Conservation (phyloP, 2,329 filamentous ascomycete species). For the Botrytis tulipae region DNA sequence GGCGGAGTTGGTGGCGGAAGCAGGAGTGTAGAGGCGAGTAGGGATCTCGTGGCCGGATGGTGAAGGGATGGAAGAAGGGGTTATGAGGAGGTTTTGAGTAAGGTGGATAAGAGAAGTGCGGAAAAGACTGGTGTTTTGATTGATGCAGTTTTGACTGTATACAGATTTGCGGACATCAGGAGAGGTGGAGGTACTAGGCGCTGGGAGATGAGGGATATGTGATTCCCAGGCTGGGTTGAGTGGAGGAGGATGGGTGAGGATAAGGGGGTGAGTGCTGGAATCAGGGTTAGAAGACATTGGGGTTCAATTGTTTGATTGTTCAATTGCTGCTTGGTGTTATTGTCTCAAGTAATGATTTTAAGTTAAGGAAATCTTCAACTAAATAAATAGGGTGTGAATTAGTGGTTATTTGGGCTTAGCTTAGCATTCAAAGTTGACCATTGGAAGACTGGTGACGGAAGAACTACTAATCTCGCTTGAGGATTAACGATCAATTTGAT, state of each 20-base stretch:
- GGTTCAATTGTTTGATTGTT: background rate
- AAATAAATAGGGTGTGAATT: background rate
- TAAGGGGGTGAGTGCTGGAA: background rate
- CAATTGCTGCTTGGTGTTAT: background rate
- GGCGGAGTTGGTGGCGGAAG: background rate
- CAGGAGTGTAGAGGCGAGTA: conserved; percentile 11
- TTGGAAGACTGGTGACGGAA: background rate
- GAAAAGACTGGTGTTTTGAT: conserved; percentile 41
- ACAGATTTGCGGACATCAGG: conserved; percentile 24
- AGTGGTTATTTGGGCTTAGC: background rate
- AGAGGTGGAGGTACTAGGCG: background rate
- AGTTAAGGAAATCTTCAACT: background rate
- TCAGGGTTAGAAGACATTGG: background rate
- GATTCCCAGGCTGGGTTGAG: conserved; percentile 12
- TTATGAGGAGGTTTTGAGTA: conserved; percentile 37
- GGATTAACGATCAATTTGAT: background rate
- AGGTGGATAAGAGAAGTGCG: conserved; percentile 42
- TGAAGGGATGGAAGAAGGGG: background rate
- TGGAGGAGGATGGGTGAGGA: conserved; percentile 6
- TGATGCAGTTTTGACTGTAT: conserved; percentile 45
- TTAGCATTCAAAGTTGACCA: background rate
- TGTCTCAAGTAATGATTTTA: background rate
- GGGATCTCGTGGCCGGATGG: background rate
- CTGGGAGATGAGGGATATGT: conserved; percentile 12
- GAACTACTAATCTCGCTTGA: background rate